phyloP scores from a whole-genome alignment of 2,329 filamentous ascomycete species.

The Epichloe coenophiala region DNA sequence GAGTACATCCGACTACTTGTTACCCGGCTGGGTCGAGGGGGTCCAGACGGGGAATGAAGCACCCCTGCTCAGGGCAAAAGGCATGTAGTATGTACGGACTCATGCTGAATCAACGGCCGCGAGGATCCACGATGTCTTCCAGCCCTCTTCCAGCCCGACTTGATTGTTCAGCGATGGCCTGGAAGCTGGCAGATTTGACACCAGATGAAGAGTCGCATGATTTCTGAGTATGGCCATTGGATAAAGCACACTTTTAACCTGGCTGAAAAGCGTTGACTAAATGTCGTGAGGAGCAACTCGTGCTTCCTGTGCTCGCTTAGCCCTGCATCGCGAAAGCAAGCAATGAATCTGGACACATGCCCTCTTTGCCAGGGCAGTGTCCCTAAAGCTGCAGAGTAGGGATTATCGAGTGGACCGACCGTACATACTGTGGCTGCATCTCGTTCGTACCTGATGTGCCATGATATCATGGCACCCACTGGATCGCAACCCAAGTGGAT shows the following conservation, averaged over 20 bases:
- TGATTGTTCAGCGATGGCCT: no score
- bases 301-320: no score
- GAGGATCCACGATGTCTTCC: no score
- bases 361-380: not conserved
- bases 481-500: not conserved
- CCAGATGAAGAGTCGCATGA: no score
- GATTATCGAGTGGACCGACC: not conserved
- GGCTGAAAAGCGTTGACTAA: no score
- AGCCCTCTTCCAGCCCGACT: no score
- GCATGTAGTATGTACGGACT: no score
- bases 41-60: not conserved
- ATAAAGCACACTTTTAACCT: no score
- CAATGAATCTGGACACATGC: not conserved
- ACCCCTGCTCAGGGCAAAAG: not conserved
- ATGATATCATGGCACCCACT: constrained; percentile 17
- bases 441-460: not conserved
- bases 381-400: not conserved
- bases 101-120: no score
- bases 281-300: no score
- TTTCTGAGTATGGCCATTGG: no score
- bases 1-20: not conserved
- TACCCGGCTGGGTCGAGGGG: not conserved
- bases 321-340: not conserved
- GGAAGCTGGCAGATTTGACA: no score
- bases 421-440: not conserved